Evolutionary conservation across 148 eudicot genomes (phyloP).

Genomic region (Silene uniflora): DNA sequence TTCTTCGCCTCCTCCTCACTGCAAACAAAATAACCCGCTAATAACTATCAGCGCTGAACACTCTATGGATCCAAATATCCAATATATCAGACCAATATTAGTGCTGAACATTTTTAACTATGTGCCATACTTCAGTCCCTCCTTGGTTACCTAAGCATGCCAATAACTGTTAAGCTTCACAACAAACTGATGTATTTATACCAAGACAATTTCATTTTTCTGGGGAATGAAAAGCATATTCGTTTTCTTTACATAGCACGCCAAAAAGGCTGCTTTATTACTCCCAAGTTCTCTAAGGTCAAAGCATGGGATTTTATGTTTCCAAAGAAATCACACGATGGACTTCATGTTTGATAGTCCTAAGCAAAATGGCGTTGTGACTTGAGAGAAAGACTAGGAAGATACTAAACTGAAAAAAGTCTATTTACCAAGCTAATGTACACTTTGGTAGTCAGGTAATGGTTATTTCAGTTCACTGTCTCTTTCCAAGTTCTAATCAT

Average conservation of each 20-base stretch:
- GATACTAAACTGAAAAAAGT: too few relatives aligned
- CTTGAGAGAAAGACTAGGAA: too few relatives aligned
- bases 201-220: background rate
- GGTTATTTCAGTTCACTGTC: too few relatives aligned
- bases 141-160: background rate
- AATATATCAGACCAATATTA: background rate
- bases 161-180: background rate
- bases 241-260: background rate
- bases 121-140: background rate
- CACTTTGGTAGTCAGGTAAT: too few relatives aligned
- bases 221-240: background rate
- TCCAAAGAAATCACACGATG: too few relatives aligned
- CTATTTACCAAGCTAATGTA: too few relatives aligned
- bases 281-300: too few relatives aligned
- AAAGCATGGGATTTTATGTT: too few relatives aligned
- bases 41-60: background rate
- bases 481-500: too few relatives aligned
- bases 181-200: background rate
- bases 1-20: conserved; percentile 95
- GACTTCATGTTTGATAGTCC: too few relatives aligned
- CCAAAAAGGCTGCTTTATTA: too few relatives aligned
- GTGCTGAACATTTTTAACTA: background rate
- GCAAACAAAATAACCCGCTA: background rate
- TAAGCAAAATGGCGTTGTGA: too few relatives aligned
- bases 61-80: background rate